Evolutionary conservation across 768 basidiomycete species (phyloP).

Genomic region (Daedalea quercina): DNA sequence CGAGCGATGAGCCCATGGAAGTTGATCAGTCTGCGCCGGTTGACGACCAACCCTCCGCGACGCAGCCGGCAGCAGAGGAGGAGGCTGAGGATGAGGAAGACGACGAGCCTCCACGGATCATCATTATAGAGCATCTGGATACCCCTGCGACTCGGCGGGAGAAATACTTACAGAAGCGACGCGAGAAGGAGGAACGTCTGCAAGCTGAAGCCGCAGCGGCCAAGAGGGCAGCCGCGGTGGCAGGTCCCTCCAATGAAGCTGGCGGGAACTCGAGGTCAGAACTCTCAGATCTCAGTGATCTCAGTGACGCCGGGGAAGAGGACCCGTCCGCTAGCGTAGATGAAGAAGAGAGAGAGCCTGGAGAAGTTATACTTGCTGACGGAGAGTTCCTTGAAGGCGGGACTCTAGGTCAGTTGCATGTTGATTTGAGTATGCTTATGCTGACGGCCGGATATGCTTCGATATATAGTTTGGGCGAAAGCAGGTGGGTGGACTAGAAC

Average conservation of each 20-base stretch:
- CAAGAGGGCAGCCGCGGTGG: not conserved
- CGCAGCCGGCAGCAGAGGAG: not conserved
- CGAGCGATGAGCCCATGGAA: slow-evolving; percentile 6
- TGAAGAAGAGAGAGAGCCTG: slow-evolving; percentile 18
- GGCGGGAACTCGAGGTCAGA: slow-evolving; percentile 6
- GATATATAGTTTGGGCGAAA: slow-evolving; percentile 76
- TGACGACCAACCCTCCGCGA: not conserved
- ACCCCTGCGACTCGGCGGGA: slow-evolving; percentile 61
- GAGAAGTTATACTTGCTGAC: slow-evolving; percentile 26
- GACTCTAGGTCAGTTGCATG: slow-evolving; percentile 50
- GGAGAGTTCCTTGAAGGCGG: slow-evolving; percentile 41
- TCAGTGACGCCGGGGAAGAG: slow-evolving; percentile 2
- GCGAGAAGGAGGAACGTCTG: slow-evolving; percentile 20
- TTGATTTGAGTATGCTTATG: not conserved
- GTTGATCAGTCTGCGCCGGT: slow-evolving; percentile 1
- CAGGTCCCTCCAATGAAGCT: not conserved
- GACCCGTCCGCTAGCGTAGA: too few species aligned
- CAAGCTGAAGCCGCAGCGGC: slow-evolving; percentile 7
- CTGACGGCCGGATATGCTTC: not conserved
- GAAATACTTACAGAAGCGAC: slow-evolving; percentile 44
- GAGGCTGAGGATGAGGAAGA: not conserved
- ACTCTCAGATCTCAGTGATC: slow-evolving; percentile 12
- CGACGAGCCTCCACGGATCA: slow-evolving; percentile 16
- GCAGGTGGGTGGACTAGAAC: slow-evolving; percentile 35
- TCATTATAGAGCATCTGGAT: slow-evolving; percentile 68